These are phyloP conservation scores for Chytridium lagenaria DNA, from an alignment of 371 early-diverging fungal species.

Conservation along the genomic window DNA sequence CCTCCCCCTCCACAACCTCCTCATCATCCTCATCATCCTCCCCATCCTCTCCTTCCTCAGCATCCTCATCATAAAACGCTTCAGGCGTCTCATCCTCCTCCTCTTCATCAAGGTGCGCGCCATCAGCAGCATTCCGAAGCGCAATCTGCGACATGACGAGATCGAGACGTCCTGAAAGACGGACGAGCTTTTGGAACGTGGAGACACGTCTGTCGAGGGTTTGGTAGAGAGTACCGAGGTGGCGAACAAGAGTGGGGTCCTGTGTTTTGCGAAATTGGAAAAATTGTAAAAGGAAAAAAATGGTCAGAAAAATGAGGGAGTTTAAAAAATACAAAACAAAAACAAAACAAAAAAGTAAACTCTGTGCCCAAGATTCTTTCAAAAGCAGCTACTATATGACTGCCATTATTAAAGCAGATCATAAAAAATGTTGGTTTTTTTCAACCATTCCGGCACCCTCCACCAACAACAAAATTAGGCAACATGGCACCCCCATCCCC, in stretches of 20 bases:
- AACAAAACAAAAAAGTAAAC: too few species aligned
- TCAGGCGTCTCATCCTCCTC: conserved; percentile 32
- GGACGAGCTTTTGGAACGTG: conserved; percentile 68
- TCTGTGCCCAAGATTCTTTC: too few species aligned
- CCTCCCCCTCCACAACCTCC: neutral
- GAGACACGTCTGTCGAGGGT: conserved; percentile 69
- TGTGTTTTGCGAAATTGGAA: too few species aligned
- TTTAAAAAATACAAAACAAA: conserved; percentile 2
- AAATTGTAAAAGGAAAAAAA: neutral
- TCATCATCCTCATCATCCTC: conserved; percentile 25
- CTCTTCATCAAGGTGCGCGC: conserved; percentile 11
- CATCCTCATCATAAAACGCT: conserved; percentile 41
- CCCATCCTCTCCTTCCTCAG: conserved; percentile 29
- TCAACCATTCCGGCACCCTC: too few species aligned
- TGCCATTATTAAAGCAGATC: too few species aligned
- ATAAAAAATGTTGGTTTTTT: too few species aligned
- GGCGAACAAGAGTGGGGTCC: conserved; percentile 67
- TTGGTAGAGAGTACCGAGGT: conserved; percentile 73
- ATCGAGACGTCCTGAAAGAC: conserved; percentile 79
- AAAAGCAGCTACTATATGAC: too few species aligned
- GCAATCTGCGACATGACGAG: conserved; percentile 75
- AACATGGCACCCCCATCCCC: too few species aligned
- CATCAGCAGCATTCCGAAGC: conserved; percentile 43
- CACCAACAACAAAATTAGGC: too few species aligned
- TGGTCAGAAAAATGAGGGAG: neutral